phyloP scores from a whole-genome alignment of 768 basidiomycete genomes.

The Pleurotus eryngii region DNA sequence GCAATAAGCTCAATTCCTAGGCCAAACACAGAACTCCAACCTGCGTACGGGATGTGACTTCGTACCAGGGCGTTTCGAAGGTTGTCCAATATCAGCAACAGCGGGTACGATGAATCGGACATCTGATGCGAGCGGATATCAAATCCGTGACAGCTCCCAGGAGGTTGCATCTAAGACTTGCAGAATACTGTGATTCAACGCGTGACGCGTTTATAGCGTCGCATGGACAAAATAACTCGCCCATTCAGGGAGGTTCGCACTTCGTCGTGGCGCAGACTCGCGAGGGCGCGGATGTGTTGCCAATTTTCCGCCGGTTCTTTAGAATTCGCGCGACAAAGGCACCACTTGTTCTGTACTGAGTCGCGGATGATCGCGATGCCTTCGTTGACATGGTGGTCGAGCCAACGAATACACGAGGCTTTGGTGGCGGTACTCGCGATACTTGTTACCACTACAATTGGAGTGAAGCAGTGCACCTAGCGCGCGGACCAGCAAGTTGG shows the following conservation, averaged over 20 bases:
- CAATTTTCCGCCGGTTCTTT: conserved; percentile 34
- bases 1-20: too few species aligned
- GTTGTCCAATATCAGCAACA: conserved; percentile 34
- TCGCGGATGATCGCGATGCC: conserved; percentile 9
- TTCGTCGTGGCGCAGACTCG: conserved; percentile 22
- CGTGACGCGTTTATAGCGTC: conserved; percentile 11
- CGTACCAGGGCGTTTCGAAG: conserved; percentile 39
- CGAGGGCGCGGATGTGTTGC: conserved; percentile 35
- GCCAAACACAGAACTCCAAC: conserved; percentile 24
- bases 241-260: conserved; percentile 20
- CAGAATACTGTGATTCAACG: conserved; percentile 8
- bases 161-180: conserved; percentile 5
- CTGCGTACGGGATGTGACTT: conserved; percentile 13
- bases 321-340: conserved; percentile 19
- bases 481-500: background rate
- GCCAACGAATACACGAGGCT: conserved; percentile 17
- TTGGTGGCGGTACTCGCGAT: conserved; percentile 12
- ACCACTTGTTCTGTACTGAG: background rate
- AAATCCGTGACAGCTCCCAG: conserved; percentile 6
- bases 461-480: background rate
- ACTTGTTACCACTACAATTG: conserved; percentile 5
- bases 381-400: conserved; percentile 14
- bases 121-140: conserved; percentile 21
- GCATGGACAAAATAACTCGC: conserved; percentile 30
- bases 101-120: conserved; percentile 14